Evolutionary conservation across 1,284 basidiomycete genomes (phyloP), one percentile per base, ranked within the genome.

Genomic region (Fomitiporia mediterranea): DNA sequence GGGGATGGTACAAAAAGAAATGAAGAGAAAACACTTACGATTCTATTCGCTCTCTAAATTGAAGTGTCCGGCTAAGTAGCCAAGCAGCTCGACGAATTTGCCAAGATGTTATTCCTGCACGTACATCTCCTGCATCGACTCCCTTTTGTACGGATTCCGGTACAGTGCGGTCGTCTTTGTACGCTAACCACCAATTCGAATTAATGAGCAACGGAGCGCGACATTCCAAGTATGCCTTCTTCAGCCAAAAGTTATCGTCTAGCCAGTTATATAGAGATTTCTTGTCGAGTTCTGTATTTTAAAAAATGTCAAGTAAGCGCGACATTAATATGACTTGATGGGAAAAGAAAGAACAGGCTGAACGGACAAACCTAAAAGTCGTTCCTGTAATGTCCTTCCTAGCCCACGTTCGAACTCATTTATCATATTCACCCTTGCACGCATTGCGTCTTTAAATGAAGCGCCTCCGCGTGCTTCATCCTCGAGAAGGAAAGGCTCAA

Each of bases 141-240:
- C 1, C 66, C 67, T 23, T 78, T 68, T 1, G 78, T 76, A 11
- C 71, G 65, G 7, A 67, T 63, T 42, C 21, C 1, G 84, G 83
- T 17, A 88, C 73, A 23, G 65, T 71, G 1, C 72, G 65, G 60
- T 89, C 86, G 60, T 91, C 80, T 40, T 74, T 70, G 67, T 95
- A 91, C n/a, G 92, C 79, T 43, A 98, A 77, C 95, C 95, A 98
- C 95, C 95, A 98, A 68, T 98, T 98, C 7, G 94, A 96, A 72
- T 98, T 91, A 66, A 99, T 73, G 57, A 93, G 76, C 30, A 98
- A 75, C 0, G 96, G 93, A 0, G 83, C 82, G 44, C 95, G 82
- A 86, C 88, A 93, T 71, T 94, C 89, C 60, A 93, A 84, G 71
- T 98, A 99, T 0, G 92, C 87, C 63, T 90, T 88, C 63, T 89